These are phyloP conservation scores for Selenicereus undatus DNA, from an alignment of 148 eudicot genomes.

Conservation along the genomic window DNA sequence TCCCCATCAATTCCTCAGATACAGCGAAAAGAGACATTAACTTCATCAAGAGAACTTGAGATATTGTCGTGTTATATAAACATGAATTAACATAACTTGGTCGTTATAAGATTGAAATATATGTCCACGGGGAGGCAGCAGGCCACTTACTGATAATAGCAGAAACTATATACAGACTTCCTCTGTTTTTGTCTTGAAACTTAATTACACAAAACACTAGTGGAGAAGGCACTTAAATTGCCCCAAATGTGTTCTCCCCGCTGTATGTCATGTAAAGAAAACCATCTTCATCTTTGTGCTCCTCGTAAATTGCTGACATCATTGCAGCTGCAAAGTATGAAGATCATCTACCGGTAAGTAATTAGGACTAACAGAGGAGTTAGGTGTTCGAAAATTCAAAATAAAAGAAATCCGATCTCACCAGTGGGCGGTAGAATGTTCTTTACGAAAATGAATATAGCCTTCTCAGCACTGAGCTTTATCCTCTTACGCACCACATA, in stretches of 20 bases:
- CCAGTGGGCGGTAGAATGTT: slow-evolving; percentile 90
- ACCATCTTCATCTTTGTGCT: slow-evolving; percentile 95
- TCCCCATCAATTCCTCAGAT: too few relatives aligned
- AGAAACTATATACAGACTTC: slow-evolving; percentile 30
- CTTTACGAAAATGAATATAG: slow-evolving; percentile 84
- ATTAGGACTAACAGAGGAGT: not conserved
- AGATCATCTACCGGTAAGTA: not conserved
- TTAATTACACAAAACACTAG: slow-evolving; percentile 39
- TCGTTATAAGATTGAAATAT: not conserved
- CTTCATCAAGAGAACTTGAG: too few relatives aligned
- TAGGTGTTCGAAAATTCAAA: not conserved
- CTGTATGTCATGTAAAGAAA: slow-evolving; percentile 98
- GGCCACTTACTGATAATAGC: slow-evolving; percentile 14
- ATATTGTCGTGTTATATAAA: not conserved
- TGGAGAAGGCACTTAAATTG: slow-evolving; percentile 25
- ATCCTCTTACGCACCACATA: slow-evolving; percentile 95
- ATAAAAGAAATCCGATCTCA: slow-evolving; percentile 14
- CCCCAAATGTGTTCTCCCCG: slow-evolving; percentile 91
- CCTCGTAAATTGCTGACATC: slow-evolving; percentile 98
- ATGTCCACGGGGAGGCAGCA: slow-evolving; percentile 13
- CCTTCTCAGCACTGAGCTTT: slow-evolving; percentile 95
- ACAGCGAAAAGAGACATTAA: too few relatives aligned
- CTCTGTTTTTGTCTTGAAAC: slow-evolving; percentile 5
- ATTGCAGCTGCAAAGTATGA: slow-evolving; percentile 53
- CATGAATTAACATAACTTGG: not conserved